Evolutionary conservation across 331 rosid genomes (phyloP).

Genomic region (Dryas integrifolia): DNA sequence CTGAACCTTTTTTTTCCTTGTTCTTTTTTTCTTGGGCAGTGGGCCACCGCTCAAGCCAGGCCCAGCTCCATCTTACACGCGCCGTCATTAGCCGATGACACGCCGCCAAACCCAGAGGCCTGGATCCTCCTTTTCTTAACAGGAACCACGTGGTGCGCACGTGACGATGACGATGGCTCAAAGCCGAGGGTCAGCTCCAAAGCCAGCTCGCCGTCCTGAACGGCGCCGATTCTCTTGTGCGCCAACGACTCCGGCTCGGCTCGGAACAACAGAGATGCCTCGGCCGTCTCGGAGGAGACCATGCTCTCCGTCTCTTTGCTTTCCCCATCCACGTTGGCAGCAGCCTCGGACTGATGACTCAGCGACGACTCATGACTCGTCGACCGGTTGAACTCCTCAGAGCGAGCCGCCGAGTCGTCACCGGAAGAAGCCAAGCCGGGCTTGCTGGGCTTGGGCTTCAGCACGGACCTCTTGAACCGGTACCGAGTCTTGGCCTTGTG

Average conservation of each 20-base stretch:
- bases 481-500: slow-evolving; percentile 42
- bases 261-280: slow-evolving; percentile 37
- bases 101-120: slow-evolving; percentile 1
- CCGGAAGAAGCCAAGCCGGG: not conserved
- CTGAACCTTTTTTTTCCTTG: not conserved
- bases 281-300: slow-evolving; percentile 58
- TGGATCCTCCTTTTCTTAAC: slow-evolving; percentile 71
- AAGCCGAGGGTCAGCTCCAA: slow-evolving; percentile 76
- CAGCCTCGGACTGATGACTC: slow-evolving; percentile 69
- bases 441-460: slow-evolving; percentile 35
- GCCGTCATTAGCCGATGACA: slow-evolving; percentile 25
- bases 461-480: slow-evolving; percentile 46
- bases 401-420: not conserved
- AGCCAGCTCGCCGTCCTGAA: slow-evolving; percentile 38
- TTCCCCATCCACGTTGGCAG: slow-evolving; percentile 50
- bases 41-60: slow-evolving; percentile 36
- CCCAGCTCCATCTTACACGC: slow-evolving; percentile 52
- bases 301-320: slow-evolving; percentile 70
- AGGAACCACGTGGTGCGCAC: slow-evolving; percentile 54
- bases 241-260: slow-evolving; percentile 45
- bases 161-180: slow-evolving; percentile 42
- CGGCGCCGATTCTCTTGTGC: slow-evolving; percentile 8
- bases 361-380: slow-evolving; percentile 66
- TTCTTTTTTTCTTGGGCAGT: not conserved
- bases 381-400: slow-evolving; percentile 46